These are phyloP conservation scores for Narthecium ossifragum DNA, from an alignment of 106 monocot genomes.

Conservation along the genomic window DNA sequence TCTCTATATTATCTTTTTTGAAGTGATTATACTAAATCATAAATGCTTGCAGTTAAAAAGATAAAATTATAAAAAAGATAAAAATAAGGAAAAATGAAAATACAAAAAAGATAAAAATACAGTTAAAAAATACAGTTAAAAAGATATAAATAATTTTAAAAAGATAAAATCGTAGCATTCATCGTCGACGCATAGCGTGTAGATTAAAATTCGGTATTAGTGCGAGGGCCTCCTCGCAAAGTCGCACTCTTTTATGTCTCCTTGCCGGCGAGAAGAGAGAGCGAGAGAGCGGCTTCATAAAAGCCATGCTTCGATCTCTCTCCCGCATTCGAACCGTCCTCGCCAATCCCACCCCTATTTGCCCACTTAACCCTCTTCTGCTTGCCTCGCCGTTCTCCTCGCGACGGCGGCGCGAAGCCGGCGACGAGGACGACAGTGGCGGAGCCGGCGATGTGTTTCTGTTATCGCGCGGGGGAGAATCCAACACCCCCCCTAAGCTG, in stretches of 20 bases:
- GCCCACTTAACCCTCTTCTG: constrained; percentile 9
- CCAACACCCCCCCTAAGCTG: constrained; percentile 53
- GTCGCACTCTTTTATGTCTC: too few species aligned
- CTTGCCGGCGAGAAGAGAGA: too few species aligned
- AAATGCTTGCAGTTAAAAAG: not conserved
- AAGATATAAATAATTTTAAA: too few species aligned
- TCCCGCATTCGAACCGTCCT: constrained; percentile 22
- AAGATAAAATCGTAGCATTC: too few species aligned
- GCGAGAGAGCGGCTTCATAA: too few species aligned
- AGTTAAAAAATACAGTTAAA: too few species aligned
- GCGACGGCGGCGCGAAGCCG: not conserved
- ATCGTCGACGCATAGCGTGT: too few species aligned
- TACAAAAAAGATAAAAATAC: not conserved
- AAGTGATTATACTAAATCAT: too few species aligned
- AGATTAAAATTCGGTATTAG: too few species aligned
- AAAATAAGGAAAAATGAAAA: not conserved
- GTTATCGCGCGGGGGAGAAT: constrained; percentile 26
- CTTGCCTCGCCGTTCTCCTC: constrained; percentile 21
- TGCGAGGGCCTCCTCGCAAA: too few species aligned
- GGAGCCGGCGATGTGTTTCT: constrained; percentile 13
- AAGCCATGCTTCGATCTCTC: constrained; percentile 5
- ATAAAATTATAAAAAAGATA: not conserved
- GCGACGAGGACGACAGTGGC: constrained; percentile 21
- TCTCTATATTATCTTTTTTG: too few species aligned
- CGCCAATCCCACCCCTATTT: constrained; percentile 4